Evolutionary conservation across 768 basidiomycete genomes (phyloP).

Genomic region (Boletus sp.): DNA sequence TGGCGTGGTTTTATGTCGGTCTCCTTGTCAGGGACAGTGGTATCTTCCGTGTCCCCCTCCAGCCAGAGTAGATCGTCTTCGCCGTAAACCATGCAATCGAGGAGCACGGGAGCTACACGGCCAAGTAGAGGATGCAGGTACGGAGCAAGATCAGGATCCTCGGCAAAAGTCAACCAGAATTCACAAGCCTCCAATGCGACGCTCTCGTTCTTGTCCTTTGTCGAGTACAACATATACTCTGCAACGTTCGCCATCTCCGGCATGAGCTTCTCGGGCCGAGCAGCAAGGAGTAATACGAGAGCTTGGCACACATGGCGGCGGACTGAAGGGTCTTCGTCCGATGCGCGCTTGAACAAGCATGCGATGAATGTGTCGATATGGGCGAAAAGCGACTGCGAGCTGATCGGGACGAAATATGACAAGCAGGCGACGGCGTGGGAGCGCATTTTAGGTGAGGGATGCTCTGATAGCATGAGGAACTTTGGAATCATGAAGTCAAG

Average conservation of each 20-base stretch:
- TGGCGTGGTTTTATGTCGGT: constrained; percentile 96
- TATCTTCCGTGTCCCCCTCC: constrained; percentile 88
- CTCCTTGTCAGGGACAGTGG: constrained; percentile 88
- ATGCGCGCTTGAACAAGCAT: constrained; percentile 90
- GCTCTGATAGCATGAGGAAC: constrained; percentile 86
- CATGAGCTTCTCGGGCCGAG: constrained; percentile 93
- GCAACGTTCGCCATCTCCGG: constrained; percentile 95
- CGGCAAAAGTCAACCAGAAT: constrained; percentile 99
- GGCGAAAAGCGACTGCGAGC: constrained; percentile 80
- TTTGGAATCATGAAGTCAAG: constrained; percentile 97
- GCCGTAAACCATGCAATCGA: constrained; percentile 96
- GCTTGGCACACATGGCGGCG: constrained; percentile 96
- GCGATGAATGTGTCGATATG: constrained; percentile 95
- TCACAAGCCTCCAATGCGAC: constrained; percentile 98
- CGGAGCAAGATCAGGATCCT: constrained; percentile 83
- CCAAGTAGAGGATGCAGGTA: constrained; percentile 83
- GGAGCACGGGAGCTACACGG: constrained; percentile 92
- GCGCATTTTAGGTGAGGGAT: constrained; percentile 85
- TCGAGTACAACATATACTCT: constrained; percentile 98
- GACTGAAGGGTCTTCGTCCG: constrained; percentile 90
- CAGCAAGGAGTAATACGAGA: constrained; percentile 87
- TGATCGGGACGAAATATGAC: constrained; percentile 88
- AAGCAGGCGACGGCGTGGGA: constrained; percentile 92
- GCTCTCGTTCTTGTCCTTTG: constrained; percentile 95
- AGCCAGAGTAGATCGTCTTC: constrained; percentile 96